Evolutionary conservation across 2,329 filamentous ascomycete species (phyloP).

Genomic region (Phialophora expanda): DNA sequence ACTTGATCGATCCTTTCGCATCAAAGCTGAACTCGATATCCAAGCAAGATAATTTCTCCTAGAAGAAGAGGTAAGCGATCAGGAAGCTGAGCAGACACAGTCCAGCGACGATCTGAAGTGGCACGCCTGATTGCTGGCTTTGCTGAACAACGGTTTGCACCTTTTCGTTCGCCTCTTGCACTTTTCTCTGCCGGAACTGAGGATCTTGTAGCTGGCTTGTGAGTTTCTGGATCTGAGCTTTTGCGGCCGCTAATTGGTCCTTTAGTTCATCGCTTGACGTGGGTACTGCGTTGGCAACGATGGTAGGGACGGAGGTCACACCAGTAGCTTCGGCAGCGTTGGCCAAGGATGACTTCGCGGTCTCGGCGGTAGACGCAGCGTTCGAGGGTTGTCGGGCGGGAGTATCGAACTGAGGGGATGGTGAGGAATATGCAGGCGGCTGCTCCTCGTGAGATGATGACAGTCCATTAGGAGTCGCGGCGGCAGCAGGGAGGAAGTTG

Average conservation of each 20-base stretch:
- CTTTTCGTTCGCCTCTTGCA: conserved; percentile 59
- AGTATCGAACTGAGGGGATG: conserved; percentile 58
- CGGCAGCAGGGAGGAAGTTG: conserved; percentile 73
- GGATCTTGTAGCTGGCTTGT: conserved; percentile 68
- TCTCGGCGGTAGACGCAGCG: conserved; percentile 34
- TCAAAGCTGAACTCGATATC: conserved; percentile 21
- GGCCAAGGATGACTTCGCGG: conserved; percentile 37
- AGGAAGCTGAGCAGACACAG: conserved; percentile 90
- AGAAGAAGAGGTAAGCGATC: conserved; percentile 96
- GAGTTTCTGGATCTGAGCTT: conserved; percentile 72
- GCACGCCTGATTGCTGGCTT: conserved; percentile 65
- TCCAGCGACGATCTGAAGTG: conserved; percentile 80
- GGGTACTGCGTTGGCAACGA: conserved; percentile 56
- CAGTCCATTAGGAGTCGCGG: conserved; percentile 48
- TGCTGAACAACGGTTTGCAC: conserved; percentile 61
- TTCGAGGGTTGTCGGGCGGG: conserved; percentile 48
- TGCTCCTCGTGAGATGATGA: conserved; percentile 49
- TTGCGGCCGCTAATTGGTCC: conserved; percentile 74
- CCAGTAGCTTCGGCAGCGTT: conserved; percentile 44
- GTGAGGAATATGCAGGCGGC: conserved; percentile 62
- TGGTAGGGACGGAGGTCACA: conserved; percentile 53
- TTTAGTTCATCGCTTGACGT: conserved; percentile 67
- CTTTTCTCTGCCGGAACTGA: conserved; percentile 80
- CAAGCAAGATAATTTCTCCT: conserved; percentile 43
- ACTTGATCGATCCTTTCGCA: conserved; percentile 2